Percentiles rank a stretch among this genome's conserved stretches.
Evolutionary conservation across 352 stramenopile genomes (phyloP).

Genomic region (Globisporangium cederbergense): DNA sequence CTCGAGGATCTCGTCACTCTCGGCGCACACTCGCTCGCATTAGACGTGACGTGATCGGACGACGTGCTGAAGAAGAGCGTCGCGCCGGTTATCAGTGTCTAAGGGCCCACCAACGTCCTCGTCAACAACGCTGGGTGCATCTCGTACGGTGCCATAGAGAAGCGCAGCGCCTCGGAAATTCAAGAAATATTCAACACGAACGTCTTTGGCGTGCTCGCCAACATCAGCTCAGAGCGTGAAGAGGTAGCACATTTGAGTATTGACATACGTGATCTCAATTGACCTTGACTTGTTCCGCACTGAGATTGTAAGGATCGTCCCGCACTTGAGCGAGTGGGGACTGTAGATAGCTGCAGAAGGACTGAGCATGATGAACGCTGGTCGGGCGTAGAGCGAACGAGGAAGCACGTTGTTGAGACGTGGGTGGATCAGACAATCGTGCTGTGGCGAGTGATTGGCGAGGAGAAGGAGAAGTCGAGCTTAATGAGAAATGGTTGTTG

Average conservation of each 20-base stretch:
- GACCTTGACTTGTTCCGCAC: background rate
- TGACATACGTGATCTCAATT: background rate
- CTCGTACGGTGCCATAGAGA: constrained; percentile 33
- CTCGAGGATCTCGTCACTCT: background rate
- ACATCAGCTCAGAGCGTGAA: background rate
- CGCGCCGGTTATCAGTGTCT: background rate
- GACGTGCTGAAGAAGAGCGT: background rate
- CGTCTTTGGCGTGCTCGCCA: background rate
- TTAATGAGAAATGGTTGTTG: too few species aligned
- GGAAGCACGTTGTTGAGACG: too few species aligned
- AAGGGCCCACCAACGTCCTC: constrained; percentile 33
- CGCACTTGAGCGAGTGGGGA: too few species aligned
- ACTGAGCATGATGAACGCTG: too few species aligned
- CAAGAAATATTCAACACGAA: constrained; percentile 6
- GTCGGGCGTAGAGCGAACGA: too few species aligned
- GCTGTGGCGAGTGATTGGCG: too few species aligned
- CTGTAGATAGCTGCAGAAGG: too few species aligned
- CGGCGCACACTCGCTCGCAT: background rate
- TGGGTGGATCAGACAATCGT: too few species aligned
- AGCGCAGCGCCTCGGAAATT: constrained; percentile 21
- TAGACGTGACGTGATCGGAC: background rate
- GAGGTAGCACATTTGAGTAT: background rate
- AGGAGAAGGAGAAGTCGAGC: too few species aligned
- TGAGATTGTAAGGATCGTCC: background rate
- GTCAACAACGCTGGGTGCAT: constrained; percentile 43